Percentiles rank a stretch among this genome's conserved stretches.
These are phyloP conservation scores for Gypsophila paniculata DNA, from an alignment of 179 eudicot genomes.

Conservation along the genomic window DNA sequence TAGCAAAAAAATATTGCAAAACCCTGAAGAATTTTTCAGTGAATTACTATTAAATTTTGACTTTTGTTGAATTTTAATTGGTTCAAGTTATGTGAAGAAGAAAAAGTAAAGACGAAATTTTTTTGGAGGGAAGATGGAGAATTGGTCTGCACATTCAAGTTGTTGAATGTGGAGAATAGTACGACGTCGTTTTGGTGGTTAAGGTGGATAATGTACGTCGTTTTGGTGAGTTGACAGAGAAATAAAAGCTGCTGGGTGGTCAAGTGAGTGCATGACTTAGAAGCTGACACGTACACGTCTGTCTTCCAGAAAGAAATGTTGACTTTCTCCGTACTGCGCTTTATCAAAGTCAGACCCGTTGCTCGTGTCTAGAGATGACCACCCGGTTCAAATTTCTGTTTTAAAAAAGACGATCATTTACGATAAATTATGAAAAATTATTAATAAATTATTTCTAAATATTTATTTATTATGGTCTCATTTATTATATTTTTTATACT, in stretches of 20 bases:
- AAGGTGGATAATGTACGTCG: not conserved
- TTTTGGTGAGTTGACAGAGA: conserved; percentile 6
- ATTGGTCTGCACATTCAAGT: not conserved
- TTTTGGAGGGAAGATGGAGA: conserved; percentile 25
- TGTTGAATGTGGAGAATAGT: not conserved
- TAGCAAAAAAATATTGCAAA: not conserved
- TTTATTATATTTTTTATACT: too few relatives aligned
- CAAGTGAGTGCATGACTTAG: not conserved
- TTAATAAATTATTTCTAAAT: too few relatives aligned
- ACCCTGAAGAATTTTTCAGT: not conserved
- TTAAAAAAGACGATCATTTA: too few relatives aligned
- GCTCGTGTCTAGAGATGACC: too few relatives aligned
- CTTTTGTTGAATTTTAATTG: not conserved
- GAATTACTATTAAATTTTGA: not conserved
- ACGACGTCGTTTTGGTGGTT: conserved; percentile 9
- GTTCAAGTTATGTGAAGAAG: not conserved
- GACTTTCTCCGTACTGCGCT: not conserved
- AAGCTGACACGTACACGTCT: not conserved
- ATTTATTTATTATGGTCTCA: too few relatives aligned
- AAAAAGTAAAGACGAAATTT: not conserved
- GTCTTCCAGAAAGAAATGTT: not conserved
- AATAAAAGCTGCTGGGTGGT: not conserved
- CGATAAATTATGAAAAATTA: too few relatives aligned
- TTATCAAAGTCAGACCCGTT: not conserved
- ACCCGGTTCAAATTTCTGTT: too few relatives aligned